Evolutionary conservation across 2,329 filamentous ascomycete species (phyloP).

Genomic region (Alternaria angustiovoidea): DNA sequence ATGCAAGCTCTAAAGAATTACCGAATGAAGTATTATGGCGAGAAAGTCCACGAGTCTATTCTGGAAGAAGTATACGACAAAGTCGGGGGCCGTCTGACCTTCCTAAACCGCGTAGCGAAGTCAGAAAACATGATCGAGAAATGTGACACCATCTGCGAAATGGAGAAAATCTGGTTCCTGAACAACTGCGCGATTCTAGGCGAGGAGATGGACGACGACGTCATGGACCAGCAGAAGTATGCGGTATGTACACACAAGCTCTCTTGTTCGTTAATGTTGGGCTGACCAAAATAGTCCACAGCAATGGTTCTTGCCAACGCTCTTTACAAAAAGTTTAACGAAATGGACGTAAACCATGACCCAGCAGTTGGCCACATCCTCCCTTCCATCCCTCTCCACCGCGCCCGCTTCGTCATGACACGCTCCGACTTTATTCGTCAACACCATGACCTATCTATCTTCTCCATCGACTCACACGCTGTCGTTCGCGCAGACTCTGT

Average conservation of each 20-base stretch:
- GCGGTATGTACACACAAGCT: constrained; percentile 66
- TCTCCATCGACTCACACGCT: constrained; percentile 87
- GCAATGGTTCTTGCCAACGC: constrained; percentile 93
- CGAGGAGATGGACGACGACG: constrained; percentile 88
- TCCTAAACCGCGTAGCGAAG: constrained; percentile 89
- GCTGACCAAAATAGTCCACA: constrained; percentile 66
- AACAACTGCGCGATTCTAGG: constrained; percentile 81
- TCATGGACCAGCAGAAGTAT: constrained; percentile 98
- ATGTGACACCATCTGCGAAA: constrained; percentile 75
- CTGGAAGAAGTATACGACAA: constrained; percentile 83
- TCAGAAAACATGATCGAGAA: constrained; percentile 79
- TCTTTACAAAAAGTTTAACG: constrained; percentile 82
- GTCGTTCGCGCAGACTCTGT: constrained; percentile 92
- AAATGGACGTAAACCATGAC: constrained; percentile 70
- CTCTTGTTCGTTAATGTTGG: background rate
- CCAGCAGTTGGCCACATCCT: constrained; percentile 74
- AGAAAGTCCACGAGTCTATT: constrained; percentile 62
- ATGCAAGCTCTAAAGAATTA: constrained; percentile 80
- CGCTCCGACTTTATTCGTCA: constrained; percentile 91
- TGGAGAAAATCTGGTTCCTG: constrained; percentile 80
- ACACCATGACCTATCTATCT: constrained; percentile 93
- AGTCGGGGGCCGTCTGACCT: constrained; percentile 88
- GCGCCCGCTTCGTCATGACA: constrained; percentile 81
- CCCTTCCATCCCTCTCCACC: constrained; percentile 67
- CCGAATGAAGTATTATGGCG: constrained; percentile 77